Conservation (phyloP, 2,329 filamentous ascomycete species). For the Colletotrichum tabaci region DNA sequence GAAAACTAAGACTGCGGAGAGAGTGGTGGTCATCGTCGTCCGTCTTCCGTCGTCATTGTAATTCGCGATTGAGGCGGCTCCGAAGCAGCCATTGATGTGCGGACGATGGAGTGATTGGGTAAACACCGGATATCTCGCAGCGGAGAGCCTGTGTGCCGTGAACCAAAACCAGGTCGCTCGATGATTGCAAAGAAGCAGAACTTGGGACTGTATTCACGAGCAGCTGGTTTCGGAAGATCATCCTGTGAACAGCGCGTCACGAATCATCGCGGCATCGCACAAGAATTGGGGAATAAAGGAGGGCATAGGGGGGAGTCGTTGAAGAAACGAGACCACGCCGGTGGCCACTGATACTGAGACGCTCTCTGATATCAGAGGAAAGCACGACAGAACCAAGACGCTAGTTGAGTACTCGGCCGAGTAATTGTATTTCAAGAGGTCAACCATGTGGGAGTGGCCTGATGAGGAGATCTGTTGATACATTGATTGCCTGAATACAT, state of each 20-base stretch:
- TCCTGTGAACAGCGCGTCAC: neutral
- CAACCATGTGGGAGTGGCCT: neutral
- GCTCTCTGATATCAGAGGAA: neutral
- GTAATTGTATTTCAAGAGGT: neutral
- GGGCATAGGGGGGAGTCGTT: no score
- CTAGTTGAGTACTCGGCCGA: neutral
- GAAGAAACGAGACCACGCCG: neutral
- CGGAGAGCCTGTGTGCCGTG: neutral
- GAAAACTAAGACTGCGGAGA: neutral
- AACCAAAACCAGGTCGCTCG: neutral
- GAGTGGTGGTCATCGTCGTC: neutral
- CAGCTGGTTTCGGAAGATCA: neutral
- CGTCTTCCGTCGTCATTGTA: neutral
- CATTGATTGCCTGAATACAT: neutral
- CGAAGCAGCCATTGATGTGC: neutral
- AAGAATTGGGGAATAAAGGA: neutral
- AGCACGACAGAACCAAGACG: neutral
- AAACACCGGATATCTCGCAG: neutral
- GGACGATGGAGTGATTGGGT: neutral
- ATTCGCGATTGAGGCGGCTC: neutral
- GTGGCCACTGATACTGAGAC: neutral
- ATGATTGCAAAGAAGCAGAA: neutral
- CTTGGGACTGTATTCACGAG: neutral
- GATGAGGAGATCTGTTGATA: neutral
- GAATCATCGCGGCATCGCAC: constrained; percentile 12